These are phyloP conservation scores for Lachnellula subtilissima DNA, from an alignment of 2,329 filamentous ascomycete species.

Conservation along the genomic window DNA sequence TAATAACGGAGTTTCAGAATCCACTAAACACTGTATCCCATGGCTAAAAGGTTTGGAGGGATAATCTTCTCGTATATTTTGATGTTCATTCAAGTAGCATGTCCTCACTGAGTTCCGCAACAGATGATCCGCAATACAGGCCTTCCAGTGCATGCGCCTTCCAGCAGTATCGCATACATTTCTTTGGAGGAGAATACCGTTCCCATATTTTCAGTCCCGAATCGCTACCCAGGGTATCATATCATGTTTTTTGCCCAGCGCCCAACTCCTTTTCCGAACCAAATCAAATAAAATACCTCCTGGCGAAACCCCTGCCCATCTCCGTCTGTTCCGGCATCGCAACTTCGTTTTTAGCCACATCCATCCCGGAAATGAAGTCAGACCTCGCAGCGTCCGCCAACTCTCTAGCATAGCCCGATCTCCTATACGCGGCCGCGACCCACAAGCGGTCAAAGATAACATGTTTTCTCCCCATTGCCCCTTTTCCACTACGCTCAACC, in stretches of 20 bases:
- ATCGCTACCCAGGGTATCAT: not conserved
- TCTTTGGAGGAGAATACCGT: not conserved
- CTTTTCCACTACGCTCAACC: not conserved
- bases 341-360: conserved; percentile 49
- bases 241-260: not conserved
- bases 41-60: no score
- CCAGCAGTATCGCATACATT: no score
- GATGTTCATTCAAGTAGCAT: no score
- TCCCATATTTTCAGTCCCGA: not conserved
- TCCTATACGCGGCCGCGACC: conserved; percentile 52
- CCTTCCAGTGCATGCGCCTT: no score
- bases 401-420: conserved; percentile 52
- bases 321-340: conserved; percentile 65
- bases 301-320: conserved; percentile 52
- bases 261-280: conserved; percentile 30
- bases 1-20: no score
- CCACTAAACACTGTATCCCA: no score
- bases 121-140: no score
- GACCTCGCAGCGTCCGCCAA: conserved; percentile 51
- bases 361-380: conserved; percentile 50
- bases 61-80: no score
- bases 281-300: conserved; percentile 48
- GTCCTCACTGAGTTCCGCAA: no score
- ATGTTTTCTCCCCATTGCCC: not conserved
- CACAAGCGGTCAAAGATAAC: conserved; percentile 52